Conservation (phyloP, 1,284 basidiomycete genomes). For the Fistulina hepatica region DNA sequence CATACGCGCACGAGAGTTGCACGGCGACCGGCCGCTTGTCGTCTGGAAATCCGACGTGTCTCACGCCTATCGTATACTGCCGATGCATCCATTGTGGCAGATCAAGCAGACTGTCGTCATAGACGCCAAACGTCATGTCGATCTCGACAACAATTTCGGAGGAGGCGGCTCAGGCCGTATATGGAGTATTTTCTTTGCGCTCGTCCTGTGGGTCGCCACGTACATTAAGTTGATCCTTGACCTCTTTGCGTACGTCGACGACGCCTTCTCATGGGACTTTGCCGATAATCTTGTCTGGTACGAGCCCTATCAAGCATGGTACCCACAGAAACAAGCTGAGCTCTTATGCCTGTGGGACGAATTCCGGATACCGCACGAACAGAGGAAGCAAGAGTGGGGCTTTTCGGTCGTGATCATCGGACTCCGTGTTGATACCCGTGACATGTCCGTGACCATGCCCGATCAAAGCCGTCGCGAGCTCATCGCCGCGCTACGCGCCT, state of each 20-base stretch:
- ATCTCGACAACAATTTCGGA: conserved; percentile 18
- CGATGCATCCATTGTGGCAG: conserved; percentile 24
- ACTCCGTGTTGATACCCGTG: conserved; percentile 20
- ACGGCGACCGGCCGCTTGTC: conserved; percentile 6
- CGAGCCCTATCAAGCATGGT: conserved; percentile 16
- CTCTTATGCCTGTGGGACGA: conserved; percentile 24
- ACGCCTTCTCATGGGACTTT: conserved; percentile 15
- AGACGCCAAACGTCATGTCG: conserved; percentile 5
- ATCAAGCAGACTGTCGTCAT: conserved; percentile 18
- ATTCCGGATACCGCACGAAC: conserved; percentile 22
- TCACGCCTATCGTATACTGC: conserved; percentile 22
- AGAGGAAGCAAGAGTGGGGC: conserved; percentile 24
- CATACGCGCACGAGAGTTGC: conserved; percentile 1
- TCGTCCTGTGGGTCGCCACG: conserved; percentile 21
- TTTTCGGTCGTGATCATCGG: conserved; percentile 21
- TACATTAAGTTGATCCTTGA: conserved; percentile 9
- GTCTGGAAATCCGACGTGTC: conserved; percentile 25
- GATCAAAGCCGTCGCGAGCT: conserved; percentile 8
- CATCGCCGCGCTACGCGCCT: conserved; percentile 8
- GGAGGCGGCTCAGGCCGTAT: conserved; percentile 12
- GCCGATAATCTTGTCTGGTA: conserved; percentile 16
- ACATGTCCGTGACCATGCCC: conserved; percentile 18
- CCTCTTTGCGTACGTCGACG: conserved; percentile 20
- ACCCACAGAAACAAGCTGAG: conserved; percentile 18
- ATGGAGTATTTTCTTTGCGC: conserved; percentile 16